Evolutionary conservation across 805 yeast genomes (phyloP), one percentile per base, ranked within the genome.

Genomic region (Candida succiphila): DNA sequence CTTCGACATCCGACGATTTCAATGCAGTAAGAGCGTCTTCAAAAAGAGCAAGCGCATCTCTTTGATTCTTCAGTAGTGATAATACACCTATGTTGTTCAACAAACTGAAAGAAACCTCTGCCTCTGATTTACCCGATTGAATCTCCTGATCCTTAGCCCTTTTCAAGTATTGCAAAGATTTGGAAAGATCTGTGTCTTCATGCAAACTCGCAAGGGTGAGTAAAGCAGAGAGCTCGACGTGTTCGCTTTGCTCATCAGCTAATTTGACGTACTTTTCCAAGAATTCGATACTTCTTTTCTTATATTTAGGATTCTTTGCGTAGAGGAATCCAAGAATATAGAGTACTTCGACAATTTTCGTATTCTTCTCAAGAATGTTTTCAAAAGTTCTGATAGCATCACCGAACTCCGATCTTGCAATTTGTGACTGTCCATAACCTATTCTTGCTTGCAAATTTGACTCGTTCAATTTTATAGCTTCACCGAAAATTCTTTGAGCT

Each of bases 381-480:
- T 89, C 97, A 48, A 85, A 82, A 0, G 95, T 76, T 41, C 88
- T 68, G 42, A 81, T 74, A 10, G 97, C 92, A 51, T 88, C 96
- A 46, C 84, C 87, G 9, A 72, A 51, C 27, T 81, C 72, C 30
- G 78, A 78, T 51, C 88, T 78, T 34, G 75, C 67, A 34, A 80
- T 70, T 50, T 86, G 87, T 2, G 95, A 71, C 53, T 86, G 94
- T 1, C 94, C 95, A 37, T 82, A 68, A 21, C 96, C 97, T 35
- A 88, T 62, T 43, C 75, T 75, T 0, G 96, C 78, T 16, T 81
- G 65, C 4, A 78, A 48, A 45, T 83, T 83, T 31, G 60, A 65
- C 25, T 77, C 83, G 48, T 81, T 75, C 25, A 69, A 59, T 40
- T 74, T 75, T 27, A 75, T 67, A 5, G 96, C 75, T 37, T 75